Conservation (phyloP, 2,329 filamentous ascomycete genomes). For the Colletotrichum cereale region DNA sequence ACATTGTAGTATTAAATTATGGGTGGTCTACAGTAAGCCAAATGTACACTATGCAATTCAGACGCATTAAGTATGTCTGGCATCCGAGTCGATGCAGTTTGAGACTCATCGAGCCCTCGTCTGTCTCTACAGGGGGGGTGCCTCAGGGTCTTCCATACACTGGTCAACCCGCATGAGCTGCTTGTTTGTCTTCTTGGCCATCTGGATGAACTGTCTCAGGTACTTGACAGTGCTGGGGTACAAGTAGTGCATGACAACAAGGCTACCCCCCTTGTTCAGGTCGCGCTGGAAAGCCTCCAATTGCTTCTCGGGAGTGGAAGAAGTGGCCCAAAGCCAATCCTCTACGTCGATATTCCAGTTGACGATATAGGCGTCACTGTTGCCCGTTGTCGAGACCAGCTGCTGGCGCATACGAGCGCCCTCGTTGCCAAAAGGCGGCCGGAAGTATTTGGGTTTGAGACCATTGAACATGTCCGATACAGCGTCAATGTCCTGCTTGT, state of each 20-base stretch:
- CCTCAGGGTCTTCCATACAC: conserved; percentile 52
- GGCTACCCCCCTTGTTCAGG: conserved; percentile 69
- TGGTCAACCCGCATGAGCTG: conserved; percentile 59
- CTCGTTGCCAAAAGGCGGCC: conserved; percentile 77
- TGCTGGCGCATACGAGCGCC: conserved; percentile 75
- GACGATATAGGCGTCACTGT: conserved; percentile 68
- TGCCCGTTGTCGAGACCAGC: conserved; percentile 64
- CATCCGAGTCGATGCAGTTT: neutral
- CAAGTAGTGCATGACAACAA: conserved; percentile 79
- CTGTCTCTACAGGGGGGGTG: conserved; percentile 45
- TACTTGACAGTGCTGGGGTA: conserved; percentile 75
- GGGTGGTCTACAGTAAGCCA: neutral
- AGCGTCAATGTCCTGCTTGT: conserved; percentile 67
- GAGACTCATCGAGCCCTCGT: neutral
- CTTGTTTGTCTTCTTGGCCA: conserved; percentile 74
- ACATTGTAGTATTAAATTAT: neutral
- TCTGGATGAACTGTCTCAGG: conserved; percentile 72
- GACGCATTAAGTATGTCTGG: neutral
- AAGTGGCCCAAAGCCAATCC: conserved; percentile 76
- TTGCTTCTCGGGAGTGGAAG: conserved; percentile 73
- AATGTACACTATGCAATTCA: neutral
- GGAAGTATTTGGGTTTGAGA: conserved; percentile 67
- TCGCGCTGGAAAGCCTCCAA: conserved; percentile 75
- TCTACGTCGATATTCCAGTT: conserved; percentile 79
- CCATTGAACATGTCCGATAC: conserved; percentile 54